phyloP scores from a whole-genome alignment of 371 early-diverging fungal species.

The Mucor circinelloides region DNA sequence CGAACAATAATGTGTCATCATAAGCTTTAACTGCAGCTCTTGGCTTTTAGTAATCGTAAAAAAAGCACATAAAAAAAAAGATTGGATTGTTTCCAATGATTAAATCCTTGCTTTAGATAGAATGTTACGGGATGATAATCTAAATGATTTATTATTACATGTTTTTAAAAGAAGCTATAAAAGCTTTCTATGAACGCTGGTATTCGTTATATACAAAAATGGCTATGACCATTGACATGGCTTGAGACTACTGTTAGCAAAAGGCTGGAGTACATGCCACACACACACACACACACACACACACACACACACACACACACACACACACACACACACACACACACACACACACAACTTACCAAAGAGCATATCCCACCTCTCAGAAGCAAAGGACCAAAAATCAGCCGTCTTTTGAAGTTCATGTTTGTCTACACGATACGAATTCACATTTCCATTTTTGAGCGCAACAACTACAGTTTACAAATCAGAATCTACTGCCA shows the following conservation, averaged over 20 bases:
- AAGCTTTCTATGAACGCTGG: slow-evolving; percentile 2
- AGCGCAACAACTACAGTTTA: slow-evolving; percentile 26
- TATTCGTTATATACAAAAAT: slow-evolving; percentile 39
- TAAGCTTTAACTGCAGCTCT: background rate
- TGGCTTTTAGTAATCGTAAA: background rate
- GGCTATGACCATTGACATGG: slow-evolving; percentile 30
- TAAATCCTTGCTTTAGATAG: too few species aligned
- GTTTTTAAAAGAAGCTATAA: background rate
- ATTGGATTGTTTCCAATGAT: background rate
- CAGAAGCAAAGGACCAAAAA: slow-evolving; percentile 30
- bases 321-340: too few species aligned
- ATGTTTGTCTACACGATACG: slow-evolving; percentile 27
- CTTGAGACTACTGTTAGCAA: slow-evolving; percentile 2
- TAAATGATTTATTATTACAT: background rate
- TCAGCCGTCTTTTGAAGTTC: slow-evolving; percentile 25
- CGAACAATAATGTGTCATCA: background rate
- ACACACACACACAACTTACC: slow-evolving; percentile 14
- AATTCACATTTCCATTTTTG: slow-evolving; percentile 28
- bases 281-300: background rate
- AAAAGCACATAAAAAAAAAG: background rate
- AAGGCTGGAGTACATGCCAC: background rate
- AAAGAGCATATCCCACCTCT: slow-evolving; percentile 40
- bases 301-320: too few species aligned
- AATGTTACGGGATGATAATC: too few species aligned
- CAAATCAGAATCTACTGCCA: background rate